Evolutionary conservation across 2,329 filamentous ascomycete species (phyloP).

Genomic region (Elsinoe australis): DNA sequence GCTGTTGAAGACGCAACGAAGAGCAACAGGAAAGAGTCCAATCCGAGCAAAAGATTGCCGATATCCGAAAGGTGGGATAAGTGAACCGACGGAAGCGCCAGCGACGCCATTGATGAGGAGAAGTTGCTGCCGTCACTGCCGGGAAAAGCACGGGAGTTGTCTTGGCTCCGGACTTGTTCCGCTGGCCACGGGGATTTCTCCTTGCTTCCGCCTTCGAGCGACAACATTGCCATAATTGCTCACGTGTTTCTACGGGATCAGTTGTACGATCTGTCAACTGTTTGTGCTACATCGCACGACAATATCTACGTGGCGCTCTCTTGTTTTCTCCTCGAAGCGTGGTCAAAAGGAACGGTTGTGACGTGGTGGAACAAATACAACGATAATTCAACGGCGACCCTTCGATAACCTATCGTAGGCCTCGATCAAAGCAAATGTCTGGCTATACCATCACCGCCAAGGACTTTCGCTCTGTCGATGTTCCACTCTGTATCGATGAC

Average conservation of each 20-base stretch:
- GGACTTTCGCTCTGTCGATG: neutral
- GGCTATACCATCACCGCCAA: neutral
- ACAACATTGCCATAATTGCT: too few species aligned
- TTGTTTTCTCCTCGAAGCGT: neutral
- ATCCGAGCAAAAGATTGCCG: constrained; percentile 1
- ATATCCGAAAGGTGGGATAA: constrained; percentile 11
- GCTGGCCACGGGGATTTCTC: too few species aligned
- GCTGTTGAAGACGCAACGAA: neutral
- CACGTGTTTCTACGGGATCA: too few species aligned
- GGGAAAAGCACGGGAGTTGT: neutral
- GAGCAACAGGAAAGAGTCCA: constrained; percentile 1
- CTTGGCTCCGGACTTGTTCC: too few species aligned
- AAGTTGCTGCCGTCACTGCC: constrained; percentile 4
- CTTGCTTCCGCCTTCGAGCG: too few species aligned
- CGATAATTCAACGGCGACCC: constrained; percentile 7
- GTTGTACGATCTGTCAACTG: neutral
- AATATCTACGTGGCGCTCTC: neutral
- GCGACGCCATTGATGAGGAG: neutral
- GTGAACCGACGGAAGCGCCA: neutral
- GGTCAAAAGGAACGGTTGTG: neutral
- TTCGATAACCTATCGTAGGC: constrained; percentile 9
- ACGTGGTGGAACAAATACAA: constrained; percentile 6
- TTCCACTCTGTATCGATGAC: neutral
- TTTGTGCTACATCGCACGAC: neutral
- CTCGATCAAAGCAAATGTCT: neutral